Evolutionary conservation across 2,329 filamentous ascomycete species (phyloP), one percentile per base, ranked within the genome.

Genomic region (Ophiostoma himal-ulmi): DNA sequence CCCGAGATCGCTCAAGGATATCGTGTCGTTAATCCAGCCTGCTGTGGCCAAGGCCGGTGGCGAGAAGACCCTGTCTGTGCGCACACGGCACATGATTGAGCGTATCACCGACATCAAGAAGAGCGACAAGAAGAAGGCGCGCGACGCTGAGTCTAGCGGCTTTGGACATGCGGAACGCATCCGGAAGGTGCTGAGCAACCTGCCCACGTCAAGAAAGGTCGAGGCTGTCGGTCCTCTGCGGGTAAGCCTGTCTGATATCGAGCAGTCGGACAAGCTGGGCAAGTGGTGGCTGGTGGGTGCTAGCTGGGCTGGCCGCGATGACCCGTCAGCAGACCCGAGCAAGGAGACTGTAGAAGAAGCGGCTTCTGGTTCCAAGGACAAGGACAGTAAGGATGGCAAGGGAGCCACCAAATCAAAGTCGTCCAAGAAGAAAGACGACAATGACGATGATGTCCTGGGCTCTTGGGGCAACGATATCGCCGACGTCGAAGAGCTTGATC

Each of bases 201-300:
- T 99, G 52, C 67, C 69, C 0, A 95, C 92, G 77, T 80, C 81
- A 75, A 78, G 82, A 76, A 86, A 83, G 72, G 82, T 91, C 71
- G 93, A 92, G 74, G 89, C 90, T 8, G 90, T 87, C 3, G 92
- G 96, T 72, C 93, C 95, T 4, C 84, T 99, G 72, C 88, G 92
- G 10, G 89, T 97, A 71, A 89, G 91, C 13, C 84, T 97, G 4
- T 84, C 86, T 52, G 95, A 99, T 76, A 92, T 99, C 68, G 88
- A 88, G 73, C 88, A 94, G 73, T 90, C 90, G 0, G 91, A 94
- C 57, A 94, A 91, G 77, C 91, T 90, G 77, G 95, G 95, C 0
- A 97, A 97, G 81, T 99, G 95, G 95, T 99, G 95, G 95, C 87
- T 98, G 26, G 92, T 98, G 5, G 95, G 95, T 68, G 94, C 95